A percentile compares a stretch with the other conserved stretches of the same genome.
phyloP scores from a whole-genome alignment of 1,284 basidiomycete genomes.

The Ganoderma lucidum region DNA sequence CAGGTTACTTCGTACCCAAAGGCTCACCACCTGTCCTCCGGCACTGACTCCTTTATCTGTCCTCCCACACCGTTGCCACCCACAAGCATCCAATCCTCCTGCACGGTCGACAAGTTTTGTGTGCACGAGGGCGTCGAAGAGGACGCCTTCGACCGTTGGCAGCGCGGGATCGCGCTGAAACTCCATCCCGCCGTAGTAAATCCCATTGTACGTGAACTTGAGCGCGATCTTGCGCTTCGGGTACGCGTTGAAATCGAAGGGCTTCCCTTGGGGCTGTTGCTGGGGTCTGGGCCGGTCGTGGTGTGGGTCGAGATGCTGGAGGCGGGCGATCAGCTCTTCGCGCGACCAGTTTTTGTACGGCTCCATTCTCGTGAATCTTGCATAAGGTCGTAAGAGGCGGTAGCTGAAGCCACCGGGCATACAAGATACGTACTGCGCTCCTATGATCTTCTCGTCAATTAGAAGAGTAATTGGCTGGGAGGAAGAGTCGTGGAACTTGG shows the following conservation, averaged over 20 bases:
- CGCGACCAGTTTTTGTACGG: constrained; percentile 67
- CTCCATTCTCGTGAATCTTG: constrained; percentile 34
- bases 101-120: constrained; percentile 78
- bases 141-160: constrained; percentile 90
- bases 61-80: constrained; percentile 91
- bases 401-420: constrained; percentile 36
- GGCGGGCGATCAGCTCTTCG: constrained; percentile 71
- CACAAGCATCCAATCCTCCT: constrained; percentile 84
- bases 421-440: constrained; percentile 25
- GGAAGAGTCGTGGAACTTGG: too few species aligned
- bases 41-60: constrained; percentile 97
- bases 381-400: constrained; percentile 36
- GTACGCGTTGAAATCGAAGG: constrained; percentile 74
- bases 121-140: constrained; percentile 85
- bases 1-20: constrained; percentile 85
- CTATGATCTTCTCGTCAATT: background rate
- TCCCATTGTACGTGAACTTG: constrained; percentile 93
- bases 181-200: constrained; percentile 91
- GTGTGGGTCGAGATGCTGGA: constrained; percentile 59
- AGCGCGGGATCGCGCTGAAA: constrained; percentile 78
- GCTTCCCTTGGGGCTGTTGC: constrained; percentile 35
- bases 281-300: constrained; percentile 24
- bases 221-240: constrained; percentile 90
- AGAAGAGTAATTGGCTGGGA: too few species aligned
- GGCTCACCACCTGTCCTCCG: constrained; percentile 92